Conservation (phyloP, 192 early-diverging fungal genomes). For the Backusella westeae region DNA sequence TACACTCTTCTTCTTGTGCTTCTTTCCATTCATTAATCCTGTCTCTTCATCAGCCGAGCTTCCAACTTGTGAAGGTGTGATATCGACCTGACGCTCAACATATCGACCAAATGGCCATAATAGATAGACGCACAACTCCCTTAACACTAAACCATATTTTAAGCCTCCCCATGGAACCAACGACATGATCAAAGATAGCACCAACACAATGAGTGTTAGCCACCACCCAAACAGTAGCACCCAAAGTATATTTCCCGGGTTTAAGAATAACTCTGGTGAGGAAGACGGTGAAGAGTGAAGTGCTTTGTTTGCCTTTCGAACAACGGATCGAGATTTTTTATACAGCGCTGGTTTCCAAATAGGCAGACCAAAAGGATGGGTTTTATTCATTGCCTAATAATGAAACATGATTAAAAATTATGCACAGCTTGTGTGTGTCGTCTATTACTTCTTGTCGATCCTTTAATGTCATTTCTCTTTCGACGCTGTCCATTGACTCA, state of each 20-base stretch:
- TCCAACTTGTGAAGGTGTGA: conserved; percentile 13
- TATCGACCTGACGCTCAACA: conserved; percentile 62
- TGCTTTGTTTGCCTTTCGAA: conserved; percentile 73
- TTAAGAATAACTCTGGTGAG: conserved; percentile 60
- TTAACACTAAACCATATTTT: conserved; percentile 61
- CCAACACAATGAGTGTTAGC: conserved; percentile 65
- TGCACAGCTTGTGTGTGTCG: not conserved
- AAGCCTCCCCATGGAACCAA: conserved; percentile 53
- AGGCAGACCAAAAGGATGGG: conserved; percentile 91
- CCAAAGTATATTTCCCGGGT: conserved; percentile 89
- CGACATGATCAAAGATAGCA: conserved; percentile 59
- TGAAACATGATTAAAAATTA: too few species aligned
- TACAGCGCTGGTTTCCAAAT: conserved; percentile 99
- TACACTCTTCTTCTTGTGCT: not conserved
- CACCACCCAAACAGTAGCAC: conserved; percentile 88
- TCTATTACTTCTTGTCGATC: conserved; percentile 52
- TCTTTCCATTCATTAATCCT: not conserved
- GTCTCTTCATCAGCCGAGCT: conserved; percentile 7
- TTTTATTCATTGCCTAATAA: conserved; percentile 68
- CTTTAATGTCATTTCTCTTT: conserved; percentile 54
- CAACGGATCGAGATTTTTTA: conserved; percentile 87
- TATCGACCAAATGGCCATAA: conserved; percentile 97
- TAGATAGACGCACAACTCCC: conserved; percentile 82
- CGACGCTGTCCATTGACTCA: conserved; percentile 18
- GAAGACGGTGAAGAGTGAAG: conserved; percentile 74